phyloP scores from a whole-genome alignment of 2,329 filamentous ascomycete species.

The Metarhizium album region DNA sequence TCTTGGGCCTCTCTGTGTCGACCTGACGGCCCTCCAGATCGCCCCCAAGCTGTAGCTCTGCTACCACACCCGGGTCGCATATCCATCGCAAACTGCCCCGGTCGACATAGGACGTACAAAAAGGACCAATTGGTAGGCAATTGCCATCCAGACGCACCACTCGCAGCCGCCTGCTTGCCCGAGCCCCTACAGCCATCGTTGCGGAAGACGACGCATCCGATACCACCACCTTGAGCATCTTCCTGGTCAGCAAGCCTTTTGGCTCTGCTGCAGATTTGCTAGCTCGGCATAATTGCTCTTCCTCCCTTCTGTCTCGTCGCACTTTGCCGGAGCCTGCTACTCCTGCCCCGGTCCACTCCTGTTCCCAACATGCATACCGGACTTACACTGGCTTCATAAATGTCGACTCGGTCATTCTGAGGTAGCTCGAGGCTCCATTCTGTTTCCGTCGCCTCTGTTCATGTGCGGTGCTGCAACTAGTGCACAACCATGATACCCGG shows the following conservation, averaged over 20 bases:
- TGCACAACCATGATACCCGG: slow-evolving; percentile 14
- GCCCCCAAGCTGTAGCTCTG: slow-evolving; percentile 6
- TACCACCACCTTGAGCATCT: background rate
- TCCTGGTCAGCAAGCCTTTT: background rate
- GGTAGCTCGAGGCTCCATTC: slow-evolving; percentile 8
- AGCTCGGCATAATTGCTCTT: slow-evolving; percentile 2
- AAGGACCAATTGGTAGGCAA: background rate
- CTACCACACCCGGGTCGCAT: slow-evolving; percentile 1
- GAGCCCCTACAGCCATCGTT: slow-evolving; percentile 1
- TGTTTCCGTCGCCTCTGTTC: slow-evolving; percentile 13
- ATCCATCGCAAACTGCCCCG: slow-evolving; percentile 2
- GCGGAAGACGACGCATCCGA: slow-evolving; percentile 2
- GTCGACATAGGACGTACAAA: slow-evolving; percentile 1
- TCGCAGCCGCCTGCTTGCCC: slow-evolving; percentile 1
- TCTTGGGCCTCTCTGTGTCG: slow-evolving; percentile 5
- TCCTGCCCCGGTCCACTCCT: slow-evolving; percentile 16
- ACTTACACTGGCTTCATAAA: slow-evolving; percentile 25
- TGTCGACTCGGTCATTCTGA: slow-evolving; percentile 23
- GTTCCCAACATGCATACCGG: slow-evolving; percentile 23
- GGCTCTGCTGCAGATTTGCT: slow-evolving; percentile 4
- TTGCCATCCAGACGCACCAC: slow-evolving; percentile 1
- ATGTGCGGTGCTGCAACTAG: slow-evolving; percentile 13
- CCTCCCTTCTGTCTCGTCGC: slow-evolving; percentile 5
- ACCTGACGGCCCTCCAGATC: slow-evolving; percentile 6
- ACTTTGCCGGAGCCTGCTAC: slow-evolving; percentile 3